Base-by-base conservation (phyloP, 2,329 filamentous ascomycete genomes). In the Colletotrichum lupini region DNA sequence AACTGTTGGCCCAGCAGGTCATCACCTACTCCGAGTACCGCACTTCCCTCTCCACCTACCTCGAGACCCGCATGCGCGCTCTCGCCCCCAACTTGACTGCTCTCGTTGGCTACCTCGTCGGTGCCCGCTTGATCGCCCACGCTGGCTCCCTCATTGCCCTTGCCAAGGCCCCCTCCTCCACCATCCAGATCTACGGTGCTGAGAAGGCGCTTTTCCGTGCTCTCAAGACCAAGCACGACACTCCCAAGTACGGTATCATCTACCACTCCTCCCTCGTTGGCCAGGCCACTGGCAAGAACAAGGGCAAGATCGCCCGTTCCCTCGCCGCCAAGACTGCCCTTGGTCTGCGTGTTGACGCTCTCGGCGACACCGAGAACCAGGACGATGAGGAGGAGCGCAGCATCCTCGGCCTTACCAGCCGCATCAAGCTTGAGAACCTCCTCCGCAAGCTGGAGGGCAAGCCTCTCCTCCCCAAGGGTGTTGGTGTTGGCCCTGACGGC, bases 181-280 rank as follows among this genome's bases (percentile, higher is more conserved):
- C 97, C 75, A 95, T 99, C 77, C 97, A 99, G 88, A 98, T 99
- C 80, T 92, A 98, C 69, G 97, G 97, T 87, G 97, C 97, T 74
- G 97, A 99, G 87, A 99, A 99, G 90, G 97, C 97, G 8, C 91
- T 99, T 57, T 99, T 99, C 92, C 92, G 97, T 80, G 97, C 97
- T 24, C 89, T 99, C 76, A 99, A 99, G 91, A 99, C 97, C 62
- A 98, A 99, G 90, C 96, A 98, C 84, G 95, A 98, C 81, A 99
- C 97, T 52, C 97, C 97, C 81, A 99, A 98, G 86, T 99, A 98
- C 80, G 97, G 97, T 89, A 89, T 97, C 76, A 94, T 97, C 82
- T 97, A 97, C 86, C 94, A 97, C 84, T 93, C 94, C 61, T 97
- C 94, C 32, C 90, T 99, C 58, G 97, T 99, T 76, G 97, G 97